Evolutionary conservation across 306 rosid genomes (phyloP), one percentile per base, ranked within the genome.

Genomic region (Lupinus albus): DNA sequence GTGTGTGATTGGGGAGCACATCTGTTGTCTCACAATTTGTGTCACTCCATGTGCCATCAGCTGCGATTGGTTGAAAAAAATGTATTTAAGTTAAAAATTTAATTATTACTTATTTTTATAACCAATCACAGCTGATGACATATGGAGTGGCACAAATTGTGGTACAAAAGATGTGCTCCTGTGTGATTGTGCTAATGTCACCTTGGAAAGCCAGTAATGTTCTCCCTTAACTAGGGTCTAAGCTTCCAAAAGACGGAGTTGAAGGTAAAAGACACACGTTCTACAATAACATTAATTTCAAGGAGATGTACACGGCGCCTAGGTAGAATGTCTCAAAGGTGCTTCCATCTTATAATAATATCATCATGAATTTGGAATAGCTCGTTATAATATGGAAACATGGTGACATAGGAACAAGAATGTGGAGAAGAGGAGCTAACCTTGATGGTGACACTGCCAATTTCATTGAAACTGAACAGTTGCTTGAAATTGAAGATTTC

Each of bases 341-440:
- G 46, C 47, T 68, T 70, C 35, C 14, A 60, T 64, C 14, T 67
- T 75, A 39, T 45, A 50, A 49, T 73, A 20, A 49, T 7, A 20
- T 11, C 36, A 11, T 46, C 46, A 16, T 9, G 61, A 69, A 41
- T 75, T 18, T 52, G 20, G 32, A 20, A 25, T 32, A 28, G 14
- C 75, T 71, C 10, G 18, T 47, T 70, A 30, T 45, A 70, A 20
- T 53, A 12, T 56, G 63, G 16, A 14, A 41, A 64, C 50, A 44
- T 84, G 74, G 42, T 76, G 78, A 64, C 14, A 3, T 60, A 93
- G 99, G 99, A 72, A 93, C 99, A 64, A 76, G 99, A 78, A 90
- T 93, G 99, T 93, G 99, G 99, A 84, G 99, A 87, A 84, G 99
- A 81, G 99, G 96, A 74, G 99, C 99, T 50, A 93, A 88, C 80